Evolutionary conservation across 2,329 filamentous ascomycete genomes (phyloP).

Genomic region (Teratosphaeria nubilosa): DNA sequence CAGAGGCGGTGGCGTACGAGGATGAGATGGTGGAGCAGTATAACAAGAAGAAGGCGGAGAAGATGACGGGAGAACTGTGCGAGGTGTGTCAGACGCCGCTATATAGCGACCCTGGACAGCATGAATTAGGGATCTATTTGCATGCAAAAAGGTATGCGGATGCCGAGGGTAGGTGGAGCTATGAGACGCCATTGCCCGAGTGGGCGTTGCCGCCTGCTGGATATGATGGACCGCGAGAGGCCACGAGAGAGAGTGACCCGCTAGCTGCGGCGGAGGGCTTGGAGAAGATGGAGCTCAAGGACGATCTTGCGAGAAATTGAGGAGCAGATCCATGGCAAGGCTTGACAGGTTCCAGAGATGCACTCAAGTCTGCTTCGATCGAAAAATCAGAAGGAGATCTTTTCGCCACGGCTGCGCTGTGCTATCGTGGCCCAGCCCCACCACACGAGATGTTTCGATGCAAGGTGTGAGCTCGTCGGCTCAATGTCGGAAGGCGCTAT

Average conservation of each 20-base stretch:
- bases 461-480: not conserved
- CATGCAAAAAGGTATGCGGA: conserved; percentile 88
- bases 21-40: conserved; percentile 89
- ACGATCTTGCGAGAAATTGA: no score
- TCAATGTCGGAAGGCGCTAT: not conserved
- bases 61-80: conserved; percentile 78
- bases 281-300: not conserved
- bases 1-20: conserved; percentile 84
- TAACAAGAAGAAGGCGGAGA: conserved; percentile 82
- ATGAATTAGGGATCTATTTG: conserved; percentile 87
- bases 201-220: conserved; percentile 81
- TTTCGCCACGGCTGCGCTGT: not conserved
- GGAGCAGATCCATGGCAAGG: no score
- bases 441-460: no score
- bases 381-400: not conserved
- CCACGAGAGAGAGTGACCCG: conserved; percentile 41
- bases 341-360: not conserved
- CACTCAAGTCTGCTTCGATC: not conserved
- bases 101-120: conserved; percentile 82
- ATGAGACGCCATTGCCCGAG: conserved; percentile 69
- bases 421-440: no score
- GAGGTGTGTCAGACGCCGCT: conserved; percentile 74
- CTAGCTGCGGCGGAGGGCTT: not conserved
- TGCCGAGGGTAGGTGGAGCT: conserved; percentile 72
- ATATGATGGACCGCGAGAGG: conserved; percentile 52